Conservation (phyloP, 106 monocot species). For the Triglochin maritima region DNA sequence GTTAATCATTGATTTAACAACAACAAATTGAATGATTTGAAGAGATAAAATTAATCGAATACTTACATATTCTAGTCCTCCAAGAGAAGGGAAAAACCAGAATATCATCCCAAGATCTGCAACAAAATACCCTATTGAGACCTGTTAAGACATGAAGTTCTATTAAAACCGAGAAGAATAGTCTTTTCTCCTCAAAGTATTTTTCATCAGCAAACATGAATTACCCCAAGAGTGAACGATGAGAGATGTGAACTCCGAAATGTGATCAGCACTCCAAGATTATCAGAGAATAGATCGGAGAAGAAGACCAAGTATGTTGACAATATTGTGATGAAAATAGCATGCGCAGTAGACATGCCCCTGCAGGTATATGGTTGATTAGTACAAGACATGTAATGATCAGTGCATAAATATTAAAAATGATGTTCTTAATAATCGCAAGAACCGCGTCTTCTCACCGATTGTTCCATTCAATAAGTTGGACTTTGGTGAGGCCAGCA, state of each 20-base stretch:
- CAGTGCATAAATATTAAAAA: no score
- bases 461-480: constrained; percentile 84
- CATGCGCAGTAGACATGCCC: constrained; percentile 89
- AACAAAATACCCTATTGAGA: constrained; percentile 80
- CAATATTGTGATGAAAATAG: constrained; percentile 70
- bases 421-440: no score
- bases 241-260: constrained; percentile 58
- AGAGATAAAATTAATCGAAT: no score
- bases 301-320: constrained; percentile 73
- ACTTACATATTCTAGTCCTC: constrained; percentile 89
- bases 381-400: no score
- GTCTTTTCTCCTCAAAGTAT: not conserved
- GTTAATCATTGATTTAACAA: no score
- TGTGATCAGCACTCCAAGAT: constrained; percentile 36
- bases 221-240: constrained; percentile 58
- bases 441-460: constrained; percentile 16
- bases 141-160: constrained; percentile 16
- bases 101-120: constrained; percentile 70
- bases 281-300: constrained; percentile 59
- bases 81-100: constrained; percentile 80
- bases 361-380: constrained; percentile 25
- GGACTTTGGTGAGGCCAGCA: constrained; percentile 54
- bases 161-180: not conserved
- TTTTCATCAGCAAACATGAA: not conserved
- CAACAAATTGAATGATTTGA: no score